Conservation (phyloP, 2,329 filamentous ascomycete genomes). For the Cryphonectria radicalis region DNA sequence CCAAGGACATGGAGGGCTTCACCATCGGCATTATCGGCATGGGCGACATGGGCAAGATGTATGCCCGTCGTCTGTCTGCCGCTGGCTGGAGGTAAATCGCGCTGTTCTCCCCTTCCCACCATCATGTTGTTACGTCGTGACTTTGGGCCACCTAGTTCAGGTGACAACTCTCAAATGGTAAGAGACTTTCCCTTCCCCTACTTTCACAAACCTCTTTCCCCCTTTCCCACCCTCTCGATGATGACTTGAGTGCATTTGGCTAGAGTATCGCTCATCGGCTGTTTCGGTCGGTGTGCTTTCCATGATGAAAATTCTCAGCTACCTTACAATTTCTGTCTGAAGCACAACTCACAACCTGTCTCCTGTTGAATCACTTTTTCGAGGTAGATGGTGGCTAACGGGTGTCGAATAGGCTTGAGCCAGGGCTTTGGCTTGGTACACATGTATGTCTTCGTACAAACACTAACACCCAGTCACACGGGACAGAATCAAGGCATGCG, state of each 20-base stretch:
- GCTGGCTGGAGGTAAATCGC: slow-evolving; percentile 91
- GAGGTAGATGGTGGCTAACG: slow-evolving; percentile 32
- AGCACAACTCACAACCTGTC: slow-evolving; percentile 37
- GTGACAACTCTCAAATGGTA: slow-evolving; percentile 41
- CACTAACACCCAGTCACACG: slow-evolving; percentile 33
- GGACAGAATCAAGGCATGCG: slow-evolving; percentile 88
- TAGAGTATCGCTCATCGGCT: slow-evolving; percentile 82
- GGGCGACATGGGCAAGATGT: slow-evolving; percentile 99
- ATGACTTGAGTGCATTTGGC: slow-evolving; percentile 99
- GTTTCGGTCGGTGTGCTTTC: slow-evolving; percentile 67
- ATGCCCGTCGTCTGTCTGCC: slow-evolving; percentile 82
- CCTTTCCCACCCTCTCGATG: slow-evolving; percentile 57
- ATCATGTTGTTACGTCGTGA: not conserved
- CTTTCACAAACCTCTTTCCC: slow-evolving; percentile 18
- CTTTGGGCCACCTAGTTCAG: slow-evolving; percentile 1
- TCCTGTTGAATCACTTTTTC: slow-evolving; percentile 28
- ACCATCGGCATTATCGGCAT: slow-evolving; percentile 95
- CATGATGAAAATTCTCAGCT: slow-evolving; percentile 99
- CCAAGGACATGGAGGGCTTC: slow-evolving; percentile 65
- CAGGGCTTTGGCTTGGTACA: slow-evolving; percentile 15
- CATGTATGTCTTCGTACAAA: not conserved
- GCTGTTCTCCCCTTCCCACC: slow-evolving; percentile 29
- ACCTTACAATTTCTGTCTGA: slow-evolving; percentile 95
- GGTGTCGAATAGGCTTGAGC: slow-evolving; percentile 5
- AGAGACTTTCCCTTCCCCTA: slow-evolving; percentile 34